Conservation (phyloP, 148 eudicot species). For the Spergularia marina region DNA sequence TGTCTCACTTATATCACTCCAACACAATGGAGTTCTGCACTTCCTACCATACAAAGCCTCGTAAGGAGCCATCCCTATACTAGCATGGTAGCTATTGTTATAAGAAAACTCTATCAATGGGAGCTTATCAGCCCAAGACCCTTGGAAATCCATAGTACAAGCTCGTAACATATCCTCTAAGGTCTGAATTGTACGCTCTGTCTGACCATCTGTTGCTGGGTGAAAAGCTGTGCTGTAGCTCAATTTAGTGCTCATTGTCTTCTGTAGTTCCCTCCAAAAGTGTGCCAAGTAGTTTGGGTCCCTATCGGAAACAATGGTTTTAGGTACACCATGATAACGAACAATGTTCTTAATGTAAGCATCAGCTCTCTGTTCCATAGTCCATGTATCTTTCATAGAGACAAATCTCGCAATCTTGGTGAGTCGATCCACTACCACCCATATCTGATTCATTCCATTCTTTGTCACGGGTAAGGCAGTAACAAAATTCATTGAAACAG, state of each 20-base stretch:
- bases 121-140: too few species aligned
- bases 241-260: background rate
- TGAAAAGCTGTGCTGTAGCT: background rate
- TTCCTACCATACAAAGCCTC: background rate
- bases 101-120: too few species aligned
- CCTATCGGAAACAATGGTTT: too few species aligned
- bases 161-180: too few species aligned
- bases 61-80: too few species aligned
- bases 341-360: background rate
- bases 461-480: background rate
- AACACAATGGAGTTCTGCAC: background rate
- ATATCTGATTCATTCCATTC: background rate
- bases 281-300: too few species aligned
- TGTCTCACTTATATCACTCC: background rate
- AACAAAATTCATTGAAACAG: constrained; percentile 6
- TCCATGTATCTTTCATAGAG: constrained; percentile 8
- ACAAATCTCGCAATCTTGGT: background rate
- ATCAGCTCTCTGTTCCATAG: background rate
- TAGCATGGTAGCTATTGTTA: too few species aligned
- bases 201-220: too few species aligned
- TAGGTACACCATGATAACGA: constrained; percentile 5
- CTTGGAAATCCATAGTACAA: too few species aligned
- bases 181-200: too few species aligned
- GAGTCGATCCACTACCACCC: background rate
- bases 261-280: background rate